Evolutionary conservation across 805 yeast genomes (phyloP).

Genomic region (Ogataea trehaloabstinens): DNA sequence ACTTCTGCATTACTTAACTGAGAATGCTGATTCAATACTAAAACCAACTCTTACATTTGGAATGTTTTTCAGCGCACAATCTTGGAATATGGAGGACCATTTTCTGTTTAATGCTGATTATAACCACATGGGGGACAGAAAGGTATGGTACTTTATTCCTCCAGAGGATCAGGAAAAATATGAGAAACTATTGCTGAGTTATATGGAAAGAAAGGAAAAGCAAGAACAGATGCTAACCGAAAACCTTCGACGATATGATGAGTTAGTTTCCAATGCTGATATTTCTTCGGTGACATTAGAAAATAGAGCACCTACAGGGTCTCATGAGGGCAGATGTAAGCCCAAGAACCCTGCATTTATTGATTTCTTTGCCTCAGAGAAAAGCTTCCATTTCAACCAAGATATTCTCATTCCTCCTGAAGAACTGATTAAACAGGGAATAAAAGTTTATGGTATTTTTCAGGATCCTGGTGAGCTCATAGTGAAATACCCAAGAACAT

Average conservation of each 20-base stretch:
- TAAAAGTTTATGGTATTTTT: constrained; percentile 43
- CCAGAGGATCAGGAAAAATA: constrained; percentile 52
- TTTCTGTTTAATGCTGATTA: constrained; percentile 52
- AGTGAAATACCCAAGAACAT: constrained; percentile 55
- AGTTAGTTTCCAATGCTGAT: constrained; percentile 14
- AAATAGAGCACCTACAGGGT: constrained; percentile 19
- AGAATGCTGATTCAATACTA: constrained; percentile 41
- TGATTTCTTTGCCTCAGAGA: constrained; percentile 19
- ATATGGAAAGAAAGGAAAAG: constrained; percentile 7
- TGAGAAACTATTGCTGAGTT: constrained; percentile 38
- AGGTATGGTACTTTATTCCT: constrained; percentile 63
- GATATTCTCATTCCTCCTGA: constrained; percentile 52
- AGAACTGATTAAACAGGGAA: constrained; percentile 45
- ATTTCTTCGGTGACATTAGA: constrained; percentile 21
- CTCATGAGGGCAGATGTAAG: constrained; percentile 22
- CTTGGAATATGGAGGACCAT: constrained; percentile 64
- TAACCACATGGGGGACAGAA: constrained; percentile 53
- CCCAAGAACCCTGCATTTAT: constrained; percentile 31
- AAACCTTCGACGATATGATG: constrained; percentile 5
- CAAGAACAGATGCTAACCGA: constrained; percentile 6
- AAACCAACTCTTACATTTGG: constrained; percentile 48
- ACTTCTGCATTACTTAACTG: constrained; percentile 43
- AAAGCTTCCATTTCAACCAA: constrained; percentile 31
- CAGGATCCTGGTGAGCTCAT: constrained; percentile 65
- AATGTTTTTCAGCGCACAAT: constrained; percentile 51